These are phyloP conservation scores for Chondrus crispus DNA, from an alignment of 23 red algal species.

Conservation along the genomic window DNA sequence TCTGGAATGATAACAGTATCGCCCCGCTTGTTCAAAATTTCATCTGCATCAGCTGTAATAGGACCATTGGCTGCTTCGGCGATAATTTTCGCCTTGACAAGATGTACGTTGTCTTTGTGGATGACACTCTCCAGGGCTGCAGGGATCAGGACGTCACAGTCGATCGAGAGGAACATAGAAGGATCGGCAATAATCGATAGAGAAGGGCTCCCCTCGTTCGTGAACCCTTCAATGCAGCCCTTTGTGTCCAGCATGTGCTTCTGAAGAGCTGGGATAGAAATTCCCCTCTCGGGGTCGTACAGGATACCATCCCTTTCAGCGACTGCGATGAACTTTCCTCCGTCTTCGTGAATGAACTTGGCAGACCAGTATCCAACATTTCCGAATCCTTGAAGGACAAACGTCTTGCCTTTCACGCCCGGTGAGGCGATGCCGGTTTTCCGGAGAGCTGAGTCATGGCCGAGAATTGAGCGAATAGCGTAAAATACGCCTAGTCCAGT, in stretches of 20 bases:
- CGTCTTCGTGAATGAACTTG: constrained; percentile 64
- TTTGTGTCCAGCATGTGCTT: constrained; percentile 32
- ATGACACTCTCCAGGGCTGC: constrained; percentile 94
- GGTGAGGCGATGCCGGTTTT: constrained; percentile 19
- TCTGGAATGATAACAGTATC: constrained; percentile 82
- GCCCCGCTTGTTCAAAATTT: constrained; percentile 71
- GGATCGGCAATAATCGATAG: constrained; percentile 33
- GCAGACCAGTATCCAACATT: constrained; percentile 93
- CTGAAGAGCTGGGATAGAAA: constrained; percentile 55
- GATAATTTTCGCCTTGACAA: constrained; percentile 77
- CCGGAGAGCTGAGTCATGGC: constrained; percentile 26
- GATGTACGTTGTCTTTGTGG: constrained; percentile 47
- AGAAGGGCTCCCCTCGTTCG: constrained; percentile 65
- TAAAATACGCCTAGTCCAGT: constrained; percentile 95
- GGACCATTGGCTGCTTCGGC: constrained; percentile 95
- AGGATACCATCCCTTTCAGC: constrained; percentile 87
- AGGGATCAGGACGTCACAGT: constrained; percentile 87
- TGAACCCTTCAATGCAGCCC: constrained; percentile 47
- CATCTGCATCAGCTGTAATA: constrained; percentile 82
- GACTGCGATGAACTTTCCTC: constrained; percentile 75
- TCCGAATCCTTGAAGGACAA: constrained; percentile 90
- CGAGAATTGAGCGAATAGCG: constrained; percentile 79
- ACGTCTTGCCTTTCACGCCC: constrained; percentile 57
- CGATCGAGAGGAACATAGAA: constrained; percentile 31
- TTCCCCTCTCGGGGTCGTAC: constrained; percentile 42